Percentiles rank a stretch among this genome's conserved stretches.
These are phyloP conservation scores for Malus sieversii DNA, from an alignment of 306 rosid species.

Conservation along the genomic window DNA sequence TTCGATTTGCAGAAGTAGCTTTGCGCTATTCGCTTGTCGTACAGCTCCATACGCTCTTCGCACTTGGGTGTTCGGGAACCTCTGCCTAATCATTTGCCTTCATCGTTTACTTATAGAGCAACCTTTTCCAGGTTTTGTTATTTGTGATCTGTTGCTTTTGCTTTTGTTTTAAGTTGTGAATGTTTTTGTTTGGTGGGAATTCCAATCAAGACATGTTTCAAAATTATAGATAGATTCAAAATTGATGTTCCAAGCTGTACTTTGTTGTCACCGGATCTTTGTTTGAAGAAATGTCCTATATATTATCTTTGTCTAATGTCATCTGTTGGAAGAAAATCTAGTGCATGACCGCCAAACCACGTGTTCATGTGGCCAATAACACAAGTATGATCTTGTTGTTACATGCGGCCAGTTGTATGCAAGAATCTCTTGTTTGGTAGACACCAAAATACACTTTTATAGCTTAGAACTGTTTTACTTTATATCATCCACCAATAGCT, in stretches of 20 bases:
- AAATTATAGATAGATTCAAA: neutral
- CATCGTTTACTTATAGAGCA: neutral
- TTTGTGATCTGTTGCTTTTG: neutral
- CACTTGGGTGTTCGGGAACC: neutral
- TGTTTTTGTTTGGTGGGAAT: neutral
- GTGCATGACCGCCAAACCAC: neutral
- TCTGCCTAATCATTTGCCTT: neutral
- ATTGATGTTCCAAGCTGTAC: neutral
- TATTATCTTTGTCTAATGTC: neutral
- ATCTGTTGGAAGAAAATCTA: no score
- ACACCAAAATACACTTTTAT: neutral
- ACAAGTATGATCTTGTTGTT: neutral
- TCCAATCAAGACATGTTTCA: neutral
- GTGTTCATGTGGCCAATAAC: neutral
- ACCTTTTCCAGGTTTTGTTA: neutral
- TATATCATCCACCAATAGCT: neutral
- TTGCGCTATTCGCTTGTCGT: constrained; percentile 6
- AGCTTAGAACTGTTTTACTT: neutral
- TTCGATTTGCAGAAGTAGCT: neutral
- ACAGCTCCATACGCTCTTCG: constrained; percentile 1
- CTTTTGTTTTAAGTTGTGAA: neutral
- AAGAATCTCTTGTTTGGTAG: no score
- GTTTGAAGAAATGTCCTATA: neutral
- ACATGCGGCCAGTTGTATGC: neutral
- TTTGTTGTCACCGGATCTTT: neutral